Base-by-base conservation (phyloP, 345 rosid genomes). In the Salix arbutifolia region DNA sequence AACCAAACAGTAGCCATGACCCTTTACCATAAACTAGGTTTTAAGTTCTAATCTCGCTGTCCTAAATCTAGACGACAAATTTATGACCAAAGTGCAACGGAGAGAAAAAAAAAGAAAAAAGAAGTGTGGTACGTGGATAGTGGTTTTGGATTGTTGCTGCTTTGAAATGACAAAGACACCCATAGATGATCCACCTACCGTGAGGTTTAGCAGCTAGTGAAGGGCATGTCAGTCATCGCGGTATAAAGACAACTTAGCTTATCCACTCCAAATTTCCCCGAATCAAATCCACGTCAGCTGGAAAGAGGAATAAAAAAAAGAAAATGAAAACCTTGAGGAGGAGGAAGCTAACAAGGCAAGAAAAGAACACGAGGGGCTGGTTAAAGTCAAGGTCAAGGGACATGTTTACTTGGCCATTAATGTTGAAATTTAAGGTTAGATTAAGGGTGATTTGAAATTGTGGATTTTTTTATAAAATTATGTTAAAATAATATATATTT, bases 251-350 rank as follows among this genome's bases (percentile, higher is more conserved):
- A 71, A 21, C 53, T 6, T 67, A 72, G 70, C 72, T 30, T 65
- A 69, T 74, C 84, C 78, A 70, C 25, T 42, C 33, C 28, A 11
- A 58, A 58, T 30, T 65, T 2, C 23, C 65, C 80, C 71, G 18
- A 17, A 56, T 77, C 58, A 70, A 42, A 69, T 69, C 75, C 84
- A 74, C 84, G 84, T 77, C 81, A 70, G 17, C 80, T 35, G 28
- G 62, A n/a, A 9, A 58, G 28, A 58, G 16, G n/a, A 8, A 58
- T 58, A 0, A 58, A n/a, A 9, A 42, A 14, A 12, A 12, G 50
- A 46, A 13, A 46, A 46, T 14, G 5, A 14, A 14, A 40, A 40
- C 46, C 46, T 10, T 2, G 52, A 14, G 52, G 18, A 46, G 6
- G 52, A 46, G 44, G 44, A 8, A 46, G 50, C 17, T 14, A 0